phyloP scores from a whole-genome alignment of 805 yeast genomes.

The Candida methanosorbosa region DNA sequence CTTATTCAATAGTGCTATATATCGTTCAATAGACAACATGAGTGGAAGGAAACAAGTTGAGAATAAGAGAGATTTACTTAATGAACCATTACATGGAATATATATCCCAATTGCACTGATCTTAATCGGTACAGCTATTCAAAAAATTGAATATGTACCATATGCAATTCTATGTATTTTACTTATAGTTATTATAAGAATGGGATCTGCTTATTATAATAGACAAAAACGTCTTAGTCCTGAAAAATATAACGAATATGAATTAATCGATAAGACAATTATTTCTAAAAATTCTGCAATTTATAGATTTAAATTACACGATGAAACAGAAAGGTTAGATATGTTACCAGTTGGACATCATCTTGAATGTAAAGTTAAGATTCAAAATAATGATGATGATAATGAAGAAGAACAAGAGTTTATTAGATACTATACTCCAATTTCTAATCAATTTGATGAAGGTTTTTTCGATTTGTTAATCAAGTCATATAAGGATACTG shows the following conservation, averaged over 20 bases:
- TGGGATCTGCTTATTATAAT: slow-evolving; percentile 26
- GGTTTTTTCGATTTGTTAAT: slow-evolving; percentile 74
- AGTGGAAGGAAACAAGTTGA: background rate
- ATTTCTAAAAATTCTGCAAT: slow-evolving; percentile 65
- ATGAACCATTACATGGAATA: slow-evolving; percentile 69
- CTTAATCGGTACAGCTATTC: slow-evolving; percentile 48
- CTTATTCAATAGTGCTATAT: too few relatives aligned
- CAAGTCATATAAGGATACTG: slow-evolving; percentile 59
- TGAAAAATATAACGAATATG: slow-evolving; percentile 55
- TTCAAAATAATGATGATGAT: slow-evolving; percentile 41
- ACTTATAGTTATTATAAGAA: slow-evolving; percentile 25
- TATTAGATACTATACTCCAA: slow-evolving; percentile 69
- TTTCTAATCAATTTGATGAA: slow-evolving; percentile 56
- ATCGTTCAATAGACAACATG: too few relatives aligned
- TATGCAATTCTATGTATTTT: slow-evolving; percentile 31
- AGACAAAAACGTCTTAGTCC: slow-evolving; percentile 33
- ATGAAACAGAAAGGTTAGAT: slow-evolving; percentile 51
- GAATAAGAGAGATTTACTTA: slow-evolving; percentile 34
- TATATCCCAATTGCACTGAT: slow-evolving; percentile 60
- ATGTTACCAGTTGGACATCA: slow-evolving; percentile 70
- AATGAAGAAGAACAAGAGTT: slow-evolving; percentile 46
- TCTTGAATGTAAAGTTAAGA: slow-evolving; percentile 44
- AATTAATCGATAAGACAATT: slow-evolving; percentile 65
- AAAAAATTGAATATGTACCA: slow-evolving; percentile 43
- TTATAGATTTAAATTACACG: slow-evolving; percentile 58